phyloP scores from a whole-genome alignment of 305 asterid species.

The Solanum chacoense region DNA sequence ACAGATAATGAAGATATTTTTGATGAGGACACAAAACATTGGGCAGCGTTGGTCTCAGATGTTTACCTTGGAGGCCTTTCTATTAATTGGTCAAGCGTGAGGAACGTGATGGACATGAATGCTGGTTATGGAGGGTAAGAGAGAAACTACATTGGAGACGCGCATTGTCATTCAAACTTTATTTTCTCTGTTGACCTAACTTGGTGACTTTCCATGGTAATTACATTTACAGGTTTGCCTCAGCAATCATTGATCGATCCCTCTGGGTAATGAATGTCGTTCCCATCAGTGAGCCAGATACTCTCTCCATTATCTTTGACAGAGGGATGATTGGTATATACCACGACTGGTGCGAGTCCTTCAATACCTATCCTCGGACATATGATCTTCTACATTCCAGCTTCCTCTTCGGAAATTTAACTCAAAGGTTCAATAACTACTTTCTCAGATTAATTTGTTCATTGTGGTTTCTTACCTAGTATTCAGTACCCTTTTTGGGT shows the following conservation, averaged over 20 bases:
- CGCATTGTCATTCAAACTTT: not conserved
- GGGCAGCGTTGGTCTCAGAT: slow-evolving; percentile 75
- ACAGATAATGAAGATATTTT: slow-evolving; percentile 49
- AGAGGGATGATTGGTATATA: slow-evolving; percentile 83
- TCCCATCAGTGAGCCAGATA: slow-evolving; percentile 62
- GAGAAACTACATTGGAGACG: not conserved
- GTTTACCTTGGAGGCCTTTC: slow-evolving; percentile 63
- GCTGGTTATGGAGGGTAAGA: slow-evolving; percentile 94
- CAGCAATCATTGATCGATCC: slow-evolving; percentile 53
- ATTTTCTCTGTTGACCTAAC: not conserved
- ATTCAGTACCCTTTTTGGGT: not conserved
- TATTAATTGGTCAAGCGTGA: slow-evolving; percentile 58
- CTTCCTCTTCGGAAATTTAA: slow-evolving; percentile 62
- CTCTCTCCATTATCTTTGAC: slow-evolving; percentile 60
- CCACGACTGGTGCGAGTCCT: slow-evolving; percentile 96
- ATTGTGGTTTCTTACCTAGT: not conserved
- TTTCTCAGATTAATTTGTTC: not conserved
- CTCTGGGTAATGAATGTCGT: slow-evolving; percentile 89
- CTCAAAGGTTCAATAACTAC: slow-evolving; percentile 37
- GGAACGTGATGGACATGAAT: slow-evolving; percentile 93
- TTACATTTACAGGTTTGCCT: slow-evolving; percentile 50
- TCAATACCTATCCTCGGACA: slow-evolving; percentile 83
- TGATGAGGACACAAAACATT: slow-evolving; percentile 56
- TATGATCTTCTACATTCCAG: slow-evolving; percentile 87
- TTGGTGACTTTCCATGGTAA: not conserved